phyloP scores from a whole-genome alignment of 768 basidiomycete species.

The Pleurotus citrinopileatus region DNA sequence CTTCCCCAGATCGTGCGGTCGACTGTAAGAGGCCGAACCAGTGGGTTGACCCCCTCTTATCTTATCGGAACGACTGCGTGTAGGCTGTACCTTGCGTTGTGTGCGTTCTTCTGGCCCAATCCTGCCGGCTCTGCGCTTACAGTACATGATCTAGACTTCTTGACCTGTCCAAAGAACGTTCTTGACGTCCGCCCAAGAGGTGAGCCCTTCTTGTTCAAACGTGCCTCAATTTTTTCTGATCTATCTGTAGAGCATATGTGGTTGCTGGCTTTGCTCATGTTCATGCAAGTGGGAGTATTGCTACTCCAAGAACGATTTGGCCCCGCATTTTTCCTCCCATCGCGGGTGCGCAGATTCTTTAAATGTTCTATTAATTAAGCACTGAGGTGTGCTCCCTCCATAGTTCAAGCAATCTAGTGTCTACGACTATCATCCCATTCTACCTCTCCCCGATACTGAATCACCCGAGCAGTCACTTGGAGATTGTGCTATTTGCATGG shows the following conservation, averaged over 20 bases:
- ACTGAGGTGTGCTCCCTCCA: conserved; percentile 1
- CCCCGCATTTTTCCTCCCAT: conserved; percentile 35
- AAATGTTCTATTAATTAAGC: neutral
- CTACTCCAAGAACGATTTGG: conserved; percentile 75
- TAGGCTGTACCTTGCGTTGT: conserved; percentile 67
- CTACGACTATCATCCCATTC: conserved; percentile 84
- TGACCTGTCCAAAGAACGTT: conserved; percentile 83
- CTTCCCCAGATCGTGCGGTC: conserved; percentile 81
- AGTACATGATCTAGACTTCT: conserved; percentile 56
- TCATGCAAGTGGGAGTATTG: conserved; percentile 59
- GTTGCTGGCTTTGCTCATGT: conserved; percentile 54
- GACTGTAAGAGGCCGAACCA: conserved; percentile 63
- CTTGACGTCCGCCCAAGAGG: conserved; percentile 75
- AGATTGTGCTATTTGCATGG: conserved; percentile 95
- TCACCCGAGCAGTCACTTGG: conserved; percentile 74
- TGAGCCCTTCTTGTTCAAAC: conserved; percentile 33
- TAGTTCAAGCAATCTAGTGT: conserved; percentile 59
- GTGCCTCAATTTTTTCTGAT: neutral
- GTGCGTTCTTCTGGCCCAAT: conserved; percentile 43
- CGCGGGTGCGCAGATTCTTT: neutral
- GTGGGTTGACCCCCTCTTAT: conserved; percentile 68
- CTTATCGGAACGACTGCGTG: conserved; percentile 74
- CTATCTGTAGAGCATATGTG: conserved; percentile 58
- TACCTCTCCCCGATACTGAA: conserved; percentile 72
- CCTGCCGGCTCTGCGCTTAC: neutral